A percentile compares a stretch with the other conserved stretches of the same genome.
phyloP scores from a whole-genome alignment of 2,329 filamentous ascomycete species.

The Neurospora sp. region DNA sequence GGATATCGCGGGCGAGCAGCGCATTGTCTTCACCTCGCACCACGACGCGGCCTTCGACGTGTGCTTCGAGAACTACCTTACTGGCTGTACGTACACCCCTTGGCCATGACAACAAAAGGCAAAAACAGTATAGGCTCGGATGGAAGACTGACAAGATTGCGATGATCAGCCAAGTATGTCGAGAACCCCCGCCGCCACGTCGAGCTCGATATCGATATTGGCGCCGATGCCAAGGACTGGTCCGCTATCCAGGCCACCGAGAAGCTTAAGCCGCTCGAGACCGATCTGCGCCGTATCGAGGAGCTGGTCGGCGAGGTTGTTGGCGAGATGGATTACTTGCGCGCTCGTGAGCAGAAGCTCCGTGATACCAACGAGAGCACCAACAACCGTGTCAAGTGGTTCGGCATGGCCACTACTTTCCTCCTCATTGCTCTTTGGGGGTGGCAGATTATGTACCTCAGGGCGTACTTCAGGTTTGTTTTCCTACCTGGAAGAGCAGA shows the following conservation, averaged over 20 bases:
- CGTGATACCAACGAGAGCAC: constrained; percentile 99
- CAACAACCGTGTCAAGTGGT: constrained; percentile 98
- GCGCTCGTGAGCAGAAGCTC: constrained; percentile 82
- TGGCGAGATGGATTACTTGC: constrained; percentile 90
- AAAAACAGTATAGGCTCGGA: not conserved
- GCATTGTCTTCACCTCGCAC: constrained; percentile 89
- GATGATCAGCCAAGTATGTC: constrained; percentile 20
- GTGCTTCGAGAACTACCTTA: constrained; percentile 82
- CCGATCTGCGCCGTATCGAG: constrained; percentile 84
- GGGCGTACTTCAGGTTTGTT: constrained; percentile 80
- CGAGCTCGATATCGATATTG: constrained; percentile 92
- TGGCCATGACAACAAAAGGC: not conserved
- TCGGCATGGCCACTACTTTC: constrained; percentile 86
- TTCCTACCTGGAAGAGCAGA: not conserved
- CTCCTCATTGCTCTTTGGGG: constrained; percentile 80
- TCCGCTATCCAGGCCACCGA: constrained; percentile 89
- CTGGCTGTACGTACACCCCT: constrained; percentile 48
- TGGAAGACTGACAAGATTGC: not conserved
- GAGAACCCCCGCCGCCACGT: constrained; percentile 55
- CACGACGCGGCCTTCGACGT: constrained; percentile 90
- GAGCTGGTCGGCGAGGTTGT: constrained; percentile 86
- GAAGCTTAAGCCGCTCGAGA: constrained; percentile 96
- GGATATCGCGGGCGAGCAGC: constrained; percentile 83
- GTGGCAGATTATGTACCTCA: constrained; percentile 96
- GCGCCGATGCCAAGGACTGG: constrained; percentile 97